These are phyloP conservation scores for Aspergillus campestris DNA, from an alignment of 495 filamentous ascomycete genomes.

Conservation along the genomic window DNA sequence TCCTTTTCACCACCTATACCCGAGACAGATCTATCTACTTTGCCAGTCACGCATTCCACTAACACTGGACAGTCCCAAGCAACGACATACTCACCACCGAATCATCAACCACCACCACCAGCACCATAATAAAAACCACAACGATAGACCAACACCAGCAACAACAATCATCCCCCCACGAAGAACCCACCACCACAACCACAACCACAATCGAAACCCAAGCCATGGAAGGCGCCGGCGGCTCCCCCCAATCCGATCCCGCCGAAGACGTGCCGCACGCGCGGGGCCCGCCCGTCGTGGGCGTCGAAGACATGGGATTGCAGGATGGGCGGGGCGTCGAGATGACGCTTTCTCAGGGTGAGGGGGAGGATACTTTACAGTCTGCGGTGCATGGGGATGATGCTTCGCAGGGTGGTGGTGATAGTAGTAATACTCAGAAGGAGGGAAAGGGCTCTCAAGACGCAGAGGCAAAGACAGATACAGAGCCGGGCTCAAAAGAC, in stretches of 20 bases:
- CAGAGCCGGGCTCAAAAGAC: slow-evolving; percentile 13
- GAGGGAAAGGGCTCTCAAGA: not conserved
- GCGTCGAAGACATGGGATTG: slow-evolving; percentile 78
- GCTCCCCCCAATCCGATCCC: slow-evolving; percentile 20
- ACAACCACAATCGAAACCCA: slow-evolving; percentile 21
- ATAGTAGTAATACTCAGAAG: not conserved
- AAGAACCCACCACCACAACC: slow-evolving; percentile 5
- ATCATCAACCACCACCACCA: slow-evolving; percentile 1
- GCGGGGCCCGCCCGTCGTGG: slow-evolving; percentile 71
- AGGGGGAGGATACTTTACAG: not conserved
- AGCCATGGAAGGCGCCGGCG: slow-evolving; percentile 11
- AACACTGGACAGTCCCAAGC: too few relatives aligned
- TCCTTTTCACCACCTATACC: too few relatives aligned
- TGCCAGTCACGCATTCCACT: too few relatives aligned
- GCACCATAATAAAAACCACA: slow-evolving; percentile 11
- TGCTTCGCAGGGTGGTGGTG: too few relatives aligned
- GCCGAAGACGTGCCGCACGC: slow-evolving; percentile 64
- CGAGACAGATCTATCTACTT: too few relatives aligned
- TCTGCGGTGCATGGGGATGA: too few relatives aligned
- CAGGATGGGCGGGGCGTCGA: slow-evolving; percentile 51
- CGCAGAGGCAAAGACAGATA: slow-evolving; percentile 8
- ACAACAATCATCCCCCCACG: slow-evolving; percentile 13
- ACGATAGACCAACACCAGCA: slow-evolving; percentile 13
- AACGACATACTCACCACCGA: too few relatives aligned
- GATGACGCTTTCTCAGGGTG: slow-evolving; percentile 23